A percentile compares a stretch with the other conserved stretches of the same genome.
These are phyloP conservation scores for Mimosa pudica DNA, from an alignment of 306 rosid genomes.

Conservation along the genomic window DNA sequence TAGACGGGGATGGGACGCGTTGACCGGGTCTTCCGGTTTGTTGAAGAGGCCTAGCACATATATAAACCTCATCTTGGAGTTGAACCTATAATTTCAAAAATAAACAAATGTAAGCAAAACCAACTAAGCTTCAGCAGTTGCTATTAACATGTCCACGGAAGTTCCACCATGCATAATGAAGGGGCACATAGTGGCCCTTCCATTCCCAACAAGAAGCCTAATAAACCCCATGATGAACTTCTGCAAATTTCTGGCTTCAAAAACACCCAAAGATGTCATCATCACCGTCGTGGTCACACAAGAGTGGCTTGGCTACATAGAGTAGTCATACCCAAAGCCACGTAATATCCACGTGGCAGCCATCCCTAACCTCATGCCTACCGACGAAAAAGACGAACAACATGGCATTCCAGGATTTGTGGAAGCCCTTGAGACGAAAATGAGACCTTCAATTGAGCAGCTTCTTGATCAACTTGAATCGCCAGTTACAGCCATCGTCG, in stretches of 20 bases:
- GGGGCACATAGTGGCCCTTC: conserved; percentile 52
- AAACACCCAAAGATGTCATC: conserved; percentile 23
- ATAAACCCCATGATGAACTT: conserved; percentile 68
- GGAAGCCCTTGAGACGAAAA: conserved; percentile 37
- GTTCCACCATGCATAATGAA: background rate
- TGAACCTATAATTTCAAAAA: too few species aligned
- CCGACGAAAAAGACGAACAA: conserved; percentile 30
- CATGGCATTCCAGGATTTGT: background rate
- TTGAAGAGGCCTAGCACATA: too few species aligned
- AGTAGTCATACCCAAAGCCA: conserved; percentile 42
- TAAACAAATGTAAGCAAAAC: background rate
- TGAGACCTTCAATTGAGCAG: conserved; percentile 50
- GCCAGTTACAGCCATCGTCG: conserved; percentile 33
- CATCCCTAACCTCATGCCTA: conserved; percentile 52
- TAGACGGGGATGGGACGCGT: too few species aligned
- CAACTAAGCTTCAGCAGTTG: background rate
- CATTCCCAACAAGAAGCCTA: conserved; percentile 55
- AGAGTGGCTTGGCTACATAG: conserved; percentile 54
- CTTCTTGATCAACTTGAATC: conserved; percentile 48
- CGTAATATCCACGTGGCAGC: conserved; percentile 41
- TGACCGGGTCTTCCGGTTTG: too few species aligned
- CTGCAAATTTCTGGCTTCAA: conserved; percentile 50
- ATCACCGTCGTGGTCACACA: conserved; percentile 55
- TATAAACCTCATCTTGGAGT: background rate
- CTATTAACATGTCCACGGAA: background rate